These are phyloP conservation scores for Fusarium coffeatum DNA, from an alignment of 2,329 filamentous ascomycete species.

Conservation along the genomic window DNA sequence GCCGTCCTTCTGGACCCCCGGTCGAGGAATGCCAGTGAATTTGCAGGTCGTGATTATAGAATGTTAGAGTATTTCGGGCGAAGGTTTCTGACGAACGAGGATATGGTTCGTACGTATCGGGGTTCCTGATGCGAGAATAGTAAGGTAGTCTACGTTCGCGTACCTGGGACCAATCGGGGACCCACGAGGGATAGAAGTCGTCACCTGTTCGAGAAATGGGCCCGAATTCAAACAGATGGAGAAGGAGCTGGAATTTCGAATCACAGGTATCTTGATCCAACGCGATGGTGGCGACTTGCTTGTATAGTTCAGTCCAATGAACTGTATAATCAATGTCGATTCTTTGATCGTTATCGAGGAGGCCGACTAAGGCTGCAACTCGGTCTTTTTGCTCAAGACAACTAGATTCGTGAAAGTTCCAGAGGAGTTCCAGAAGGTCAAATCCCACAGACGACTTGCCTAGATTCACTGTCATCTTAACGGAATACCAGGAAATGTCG, in stretches of 20 bases:
- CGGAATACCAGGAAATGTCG: background rate
- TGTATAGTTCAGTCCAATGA: background rate
- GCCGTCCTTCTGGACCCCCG: background rate
- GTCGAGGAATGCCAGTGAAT: constrained; percentile 2
- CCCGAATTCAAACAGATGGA: constrained; percentile 14
- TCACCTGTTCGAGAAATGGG: background rate
- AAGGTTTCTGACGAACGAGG: constrained; percentile 2
- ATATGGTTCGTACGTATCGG: constrained; percentile 8
- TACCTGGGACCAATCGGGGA: constrained; percentile 11
- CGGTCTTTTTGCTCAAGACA: constrained; percentile 10
- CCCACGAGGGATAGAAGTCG: constrained; percentile 13
- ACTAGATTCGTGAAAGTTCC: constrained; percentile 5
- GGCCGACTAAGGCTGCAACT: constrained; percentile 2
- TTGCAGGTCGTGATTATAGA: background rate
- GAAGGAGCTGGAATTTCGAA: background rate
- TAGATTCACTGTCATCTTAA: background rate
- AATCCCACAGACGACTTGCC: background rate
- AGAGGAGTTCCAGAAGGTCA: constrained; percentile 8
- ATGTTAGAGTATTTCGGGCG: background rate
- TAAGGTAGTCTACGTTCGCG: constrained; percentile 8
- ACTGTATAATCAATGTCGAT: background rate
- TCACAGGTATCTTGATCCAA: background rate
- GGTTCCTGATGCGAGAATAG: background rate
- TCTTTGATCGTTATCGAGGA: background rate
- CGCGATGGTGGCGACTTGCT: background rate